These are phyloP conservation scores for Lactarius pseudohatsudake DNA, from an alignment of 768 basidiomycete species.

Conservation along the genomic window DNA sequence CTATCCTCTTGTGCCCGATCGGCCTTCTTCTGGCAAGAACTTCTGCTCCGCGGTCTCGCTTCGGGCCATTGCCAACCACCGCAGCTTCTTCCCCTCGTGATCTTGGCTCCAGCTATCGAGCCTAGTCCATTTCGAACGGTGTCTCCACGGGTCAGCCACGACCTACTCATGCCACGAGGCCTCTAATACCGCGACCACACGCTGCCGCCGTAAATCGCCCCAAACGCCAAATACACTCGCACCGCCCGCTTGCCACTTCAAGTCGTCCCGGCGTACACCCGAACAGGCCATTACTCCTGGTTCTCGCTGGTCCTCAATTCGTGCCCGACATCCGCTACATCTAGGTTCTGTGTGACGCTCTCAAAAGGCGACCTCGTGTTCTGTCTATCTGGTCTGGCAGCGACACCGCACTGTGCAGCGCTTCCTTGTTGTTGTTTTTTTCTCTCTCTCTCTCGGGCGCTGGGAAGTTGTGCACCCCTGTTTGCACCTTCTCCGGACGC, in stretches of 20 bases:
- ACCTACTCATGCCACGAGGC: not conserved
- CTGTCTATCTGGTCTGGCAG: not conserved
- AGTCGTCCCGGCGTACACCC: not conserved
- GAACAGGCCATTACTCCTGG: not conserved
- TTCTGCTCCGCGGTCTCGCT: not conserved
- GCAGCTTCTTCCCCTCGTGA: not conserved
- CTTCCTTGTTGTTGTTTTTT: not conserved
- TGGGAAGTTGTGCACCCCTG: conserved; percentile 23
- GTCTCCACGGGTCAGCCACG: not conserved
- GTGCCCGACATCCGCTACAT: not conserved
- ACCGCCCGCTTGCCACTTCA: not conserved
- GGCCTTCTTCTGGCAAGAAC: not conserved
- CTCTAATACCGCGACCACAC: not conserved
- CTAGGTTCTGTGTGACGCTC: not conserved
- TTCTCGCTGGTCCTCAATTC: not conserved
- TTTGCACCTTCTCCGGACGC: conserved; percentile 22
- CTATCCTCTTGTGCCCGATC: not conserved
- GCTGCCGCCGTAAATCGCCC: not conserved
- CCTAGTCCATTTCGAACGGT: not conserved
- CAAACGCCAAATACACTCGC: not conserved
- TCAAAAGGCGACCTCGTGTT: not conserved
- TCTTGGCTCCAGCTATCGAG: not conserved
- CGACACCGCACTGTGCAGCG: too few relatives aligned
- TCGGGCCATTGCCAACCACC: not conserved
- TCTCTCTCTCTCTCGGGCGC: not conserved